Conservation (phyloP, 805 yeast species). For the Pichia heedii region DNA sequence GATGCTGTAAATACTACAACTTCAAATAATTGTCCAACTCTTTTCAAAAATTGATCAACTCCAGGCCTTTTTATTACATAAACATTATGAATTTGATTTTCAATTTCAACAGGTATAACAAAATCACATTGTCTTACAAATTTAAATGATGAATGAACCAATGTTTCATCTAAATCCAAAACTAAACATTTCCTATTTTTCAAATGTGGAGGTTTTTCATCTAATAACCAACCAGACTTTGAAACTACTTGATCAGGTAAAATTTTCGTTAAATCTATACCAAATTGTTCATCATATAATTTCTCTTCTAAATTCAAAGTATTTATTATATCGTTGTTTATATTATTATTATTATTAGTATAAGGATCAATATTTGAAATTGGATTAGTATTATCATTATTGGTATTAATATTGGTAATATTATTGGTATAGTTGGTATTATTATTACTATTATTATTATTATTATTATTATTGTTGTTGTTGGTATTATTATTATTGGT, state of each 20-base stretch:
- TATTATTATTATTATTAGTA: neutral
- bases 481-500: neutral
- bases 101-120: constrained; percentile 95
- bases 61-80: constrained; percentile 97
- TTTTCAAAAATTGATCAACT: constrained; percentile 81
- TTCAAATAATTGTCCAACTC: constrained; percentile 81
- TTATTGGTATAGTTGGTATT: neutral
- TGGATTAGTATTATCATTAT: neutral
- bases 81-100: constrained; percentile 84
- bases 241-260: constrained; percentile 62
- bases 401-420: neutral
- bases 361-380: constrained; percentile 3
- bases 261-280: constrained; percentile 49
- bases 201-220: constrained; percentile 41
- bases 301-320: constrained; percentile 15
- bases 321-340: neutral
- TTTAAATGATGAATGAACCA: constrained; percentile 92
- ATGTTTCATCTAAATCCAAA: constrained; percentile 89
- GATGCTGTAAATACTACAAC: constrained; percentile 97
- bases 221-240: constrained; percentile 59
- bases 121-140: constrained; percentile 89
- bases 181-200: constrained; percentile 75
- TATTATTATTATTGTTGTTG: neutral
- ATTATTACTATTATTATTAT: neutral
- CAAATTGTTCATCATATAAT: constrained; percentile 17